Evolutionary conservation across 257 asterid species (phyloP), one percentile per base, ranked within the genome.

Genomic region (Orobanche coerulescens): DNA sequence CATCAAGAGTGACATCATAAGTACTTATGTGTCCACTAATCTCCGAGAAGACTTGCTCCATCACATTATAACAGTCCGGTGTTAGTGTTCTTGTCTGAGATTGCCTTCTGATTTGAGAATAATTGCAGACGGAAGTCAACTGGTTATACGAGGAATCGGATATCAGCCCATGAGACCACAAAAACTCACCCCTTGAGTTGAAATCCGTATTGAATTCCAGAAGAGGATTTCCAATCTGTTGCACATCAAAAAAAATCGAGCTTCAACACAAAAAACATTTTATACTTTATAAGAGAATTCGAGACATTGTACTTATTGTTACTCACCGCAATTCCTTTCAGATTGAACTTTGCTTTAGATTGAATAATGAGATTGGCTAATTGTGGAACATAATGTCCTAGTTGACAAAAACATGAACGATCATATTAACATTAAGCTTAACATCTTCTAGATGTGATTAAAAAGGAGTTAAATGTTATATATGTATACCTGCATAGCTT

Each of bases 81-180:
- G 78, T 61, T 14, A 71, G 48, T 4, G 61, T 61, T 33, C 82
- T 77, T 0, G 46, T 40, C 18, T 57, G 30, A 0, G 74, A 69
- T 48, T 77, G 76, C 33, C 88, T 73, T 63, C 88, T 73, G 37
- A 76, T 37, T 28, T 59, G 64, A 11, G 97, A 79, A 61, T 69
- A 81, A 71, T 84, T 78, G 74, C 97, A 90, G 9, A 71, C 75
- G 10, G n/a, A 68, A 5, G 74, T 78, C n/a, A 87, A 76, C 16
- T 60, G 63, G 2, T 71, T 12, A 15, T 54, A 68, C 4, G 85
- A 48, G 26, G 79, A 81, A 58, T 90, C 95, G 4, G 97, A 87
- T 43, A 90, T 87, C 61, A 90, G 82, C 20, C 97, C 97, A 33
- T 84, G 95, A 12, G 95, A 76, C 97, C 95, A 87, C 13, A 75